A percentile compares a stretch with the other conserved stretches of the same genome.
Conservation (phyloP, 179 eudicot species). For the Nepenthes alata region DNA sequence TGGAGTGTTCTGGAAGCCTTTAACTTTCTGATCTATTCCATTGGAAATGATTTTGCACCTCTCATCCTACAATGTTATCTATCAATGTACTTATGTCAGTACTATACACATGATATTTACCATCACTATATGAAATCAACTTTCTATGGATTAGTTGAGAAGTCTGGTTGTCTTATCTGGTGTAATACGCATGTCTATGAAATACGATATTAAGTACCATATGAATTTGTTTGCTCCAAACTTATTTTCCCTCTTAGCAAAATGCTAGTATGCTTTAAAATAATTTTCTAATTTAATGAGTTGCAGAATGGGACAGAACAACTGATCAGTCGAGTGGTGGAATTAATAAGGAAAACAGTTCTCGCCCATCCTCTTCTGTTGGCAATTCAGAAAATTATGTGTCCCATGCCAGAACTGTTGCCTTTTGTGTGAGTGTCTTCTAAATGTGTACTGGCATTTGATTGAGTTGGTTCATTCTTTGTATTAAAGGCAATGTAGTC, state of each 20-base stretch:
- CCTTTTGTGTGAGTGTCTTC: slow-evolving; percentile 54
- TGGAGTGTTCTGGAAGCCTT: too few species aligned
- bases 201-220: neutral
- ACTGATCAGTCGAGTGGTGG: slow-evolving; percentile 23
- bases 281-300: slow-evolving; percentile 14
- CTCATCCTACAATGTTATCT: too few species aligned
- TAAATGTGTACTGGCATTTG: neutral
- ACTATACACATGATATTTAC: too few species aligned
- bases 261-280: slow-evolving; percentile 2
- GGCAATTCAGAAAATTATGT: slow-evolving; percentile 23
- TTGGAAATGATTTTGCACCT: too few species aligned
- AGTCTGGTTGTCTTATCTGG: neutral
- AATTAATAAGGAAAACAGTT: slow-evolving; percentile 15
- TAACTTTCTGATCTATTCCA: too few species aligned
- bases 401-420: slow-evolving; percentile 58
- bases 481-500: slow-evolving; percentile 23
- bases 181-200: neutral
- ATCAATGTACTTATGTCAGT: too few species aligned
- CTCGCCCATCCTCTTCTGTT: slow-evolving; percentile 18
- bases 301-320: slow-evolving; percentile 26
- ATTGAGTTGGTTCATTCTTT: slow-evolving; percentile 2
- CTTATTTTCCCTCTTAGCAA: neutral
- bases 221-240: neutral
- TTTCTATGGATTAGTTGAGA: neutral
- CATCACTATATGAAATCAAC: too few species aligned